Evolutionary conservation across 805 yeast species (phyloP), one percentile per base, ranked within the genome.

Genomic region (Ogataea salicorniae): DNA sequence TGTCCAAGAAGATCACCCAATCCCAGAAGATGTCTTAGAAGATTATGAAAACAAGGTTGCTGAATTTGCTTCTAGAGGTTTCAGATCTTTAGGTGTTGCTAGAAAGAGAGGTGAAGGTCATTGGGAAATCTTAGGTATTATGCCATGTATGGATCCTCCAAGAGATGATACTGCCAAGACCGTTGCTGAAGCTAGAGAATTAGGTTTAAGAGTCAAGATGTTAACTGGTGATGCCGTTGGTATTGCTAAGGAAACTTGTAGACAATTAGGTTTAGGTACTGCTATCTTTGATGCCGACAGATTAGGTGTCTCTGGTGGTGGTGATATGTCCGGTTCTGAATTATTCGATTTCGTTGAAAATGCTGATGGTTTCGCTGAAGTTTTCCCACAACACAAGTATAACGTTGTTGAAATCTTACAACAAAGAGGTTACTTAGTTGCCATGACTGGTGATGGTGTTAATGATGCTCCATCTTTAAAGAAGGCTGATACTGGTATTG

Each of bases 381-480:
- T 88, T 68, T 88, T 88, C 95, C 97, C 97, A 62, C 96, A 89
- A 80, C 96, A 89, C 80, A 89, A 89, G 78, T 88, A 87, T 79
- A 87, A 84, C 70, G 96, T 91, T 66, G 97, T 89, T 73, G 96
- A 88, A 77, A 87, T 88, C 70, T 81, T 89, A 73, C 96, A 89
- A 80, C 80, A 84, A 71, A 84, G 96, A 81, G 96, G 96, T 75
- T 88, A 86, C 84, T 81, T 89, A 76, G 95, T 90, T 76, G 97
- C 96, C 74, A 89, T 89, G 97, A 89, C 97, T 79, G 97, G 97
- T 86, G 97, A 89, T 71, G 97, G 97, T 87, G 96, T 89, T 70
- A 89, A 89, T 80, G 97, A 89, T 76, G 96, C 96, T 65, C 97
- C 97, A 67, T 89, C 96, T 58, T 81, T 89, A 76, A 89, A 89